Percentiles rank a stretch among this genome's conserved stretches.
Conservation (phyloP, 192 early-diverging fungal species). For the Linnemannia zychae region DNA sequence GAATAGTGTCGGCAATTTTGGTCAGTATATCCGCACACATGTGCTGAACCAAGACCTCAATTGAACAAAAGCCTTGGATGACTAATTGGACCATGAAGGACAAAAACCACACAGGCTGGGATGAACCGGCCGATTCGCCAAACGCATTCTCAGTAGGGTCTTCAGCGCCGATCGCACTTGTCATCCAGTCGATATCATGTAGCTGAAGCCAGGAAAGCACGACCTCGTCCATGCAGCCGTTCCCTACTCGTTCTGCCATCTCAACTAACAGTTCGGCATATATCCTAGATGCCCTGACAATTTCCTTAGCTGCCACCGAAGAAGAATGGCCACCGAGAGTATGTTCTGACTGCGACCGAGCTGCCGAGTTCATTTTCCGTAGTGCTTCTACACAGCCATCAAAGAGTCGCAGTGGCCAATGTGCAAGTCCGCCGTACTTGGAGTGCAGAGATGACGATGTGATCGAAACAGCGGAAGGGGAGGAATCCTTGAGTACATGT, state of each 20-base stretch:
- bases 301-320: conserved; percentile 9
- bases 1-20: conserved; percentile 24
- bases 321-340: not conserved
- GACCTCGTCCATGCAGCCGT: conserved; percentile 37
- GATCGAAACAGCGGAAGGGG: conserved; percentile 22
- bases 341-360: not conserved
- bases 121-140: not conserved
- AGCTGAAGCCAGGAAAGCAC: conserved; percentile 37
- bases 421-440: conserved; percentile 36
- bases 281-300: conserved; percentile 20
- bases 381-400: conserved; percentile 35
- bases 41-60: conserved; percentile 42
- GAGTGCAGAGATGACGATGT: conserved; percentile 22
- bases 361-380: conserved; percentile 20
- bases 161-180: not conserved
- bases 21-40: conserved; percentile 40
- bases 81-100: conserved; percentile 50
- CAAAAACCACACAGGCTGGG: conserved; percentile 34
- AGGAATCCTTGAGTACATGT: conserved; percentile 18
- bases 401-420: conserved; percentile 39
- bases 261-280: conserved; percentile 41
- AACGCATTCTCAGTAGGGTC: not conserved
- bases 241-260: conserved; percentile 43
- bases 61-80: conserved; percentile 43
- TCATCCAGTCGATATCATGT: conserved; percentile 46